These are phyloP conservation scores for Boletus bicolor DNA, from an alignment of 768 basidiomycete genomes.

Conservation along the genomic window DNA sequence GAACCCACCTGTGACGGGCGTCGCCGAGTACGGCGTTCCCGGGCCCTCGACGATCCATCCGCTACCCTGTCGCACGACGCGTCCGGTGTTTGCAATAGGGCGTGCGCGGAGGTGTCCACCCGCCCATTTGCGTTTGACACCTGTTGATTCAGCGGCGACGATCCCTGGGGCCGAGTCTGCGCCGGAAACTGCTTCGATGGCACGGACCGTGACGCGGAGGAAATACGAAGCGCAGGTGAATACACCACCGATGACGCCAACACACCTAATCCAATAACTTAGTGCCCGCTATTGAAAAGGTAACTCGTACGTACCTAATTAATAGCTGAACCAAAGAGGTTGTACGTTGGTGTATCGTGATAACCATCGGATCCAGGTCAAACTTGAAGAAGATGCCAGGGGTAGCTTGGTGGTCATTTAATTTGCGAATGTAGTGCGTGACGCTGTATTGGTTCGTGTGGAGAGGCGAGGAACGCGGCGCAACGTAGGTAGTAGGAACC, in stretches of 20 bases:
- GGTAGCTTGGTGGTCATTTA: conserved; percentile 72
- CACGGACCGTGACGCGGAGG: conserved; percentile 58
- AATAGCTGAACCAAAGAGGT: conserved; percentile 77
- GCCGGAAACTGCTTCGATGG: conserved; percentile 62
- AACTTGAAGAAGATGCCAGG: conserved; percentile 99
- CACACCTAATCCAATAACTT: conserved; percentile 42
- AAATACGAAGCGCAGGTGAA: conserved; percentile 84
- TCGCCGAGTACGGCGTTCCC: conserved; percentile 35
- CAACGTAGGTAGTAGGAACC: conserved; percentile 92
- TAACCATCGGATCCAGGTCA: conserved; percentile 85
- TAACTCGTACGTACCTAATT: conserved; percentile 47
- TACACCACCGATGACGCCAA: conserved; percentile 92
- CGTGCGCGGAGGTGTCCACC: conserved; percentile 64
- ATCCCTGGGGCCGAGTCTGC: conserved; percentile 50
- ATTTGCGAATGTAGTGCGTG: conserved; percentile 80
- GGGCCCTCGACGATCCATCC: conserved; percentile 59
- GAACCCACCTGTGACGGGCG: conserved; percentile 33
- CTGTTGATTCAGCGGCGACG: conserved; percentile 63
- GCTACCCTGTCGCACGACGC: conserved; percentile 53
- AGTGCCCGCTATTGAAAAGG: not conserved
- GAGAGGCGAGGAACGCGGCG: conserved; percentile 61
- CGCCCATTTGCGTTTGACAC: conserved; percentile 67
- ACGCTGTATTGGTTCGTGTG: conserved; percentile 90
- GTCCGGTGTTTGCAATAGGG: conserved; percentile 29
- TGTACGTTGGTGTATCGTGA: conserved; percentile 87